These are phyloP conservation scores for Trichoderma endophyticum DNA, from an alignment of 2,329 filamentous ascomycete species.

Conservation along the genomic window DNA sequence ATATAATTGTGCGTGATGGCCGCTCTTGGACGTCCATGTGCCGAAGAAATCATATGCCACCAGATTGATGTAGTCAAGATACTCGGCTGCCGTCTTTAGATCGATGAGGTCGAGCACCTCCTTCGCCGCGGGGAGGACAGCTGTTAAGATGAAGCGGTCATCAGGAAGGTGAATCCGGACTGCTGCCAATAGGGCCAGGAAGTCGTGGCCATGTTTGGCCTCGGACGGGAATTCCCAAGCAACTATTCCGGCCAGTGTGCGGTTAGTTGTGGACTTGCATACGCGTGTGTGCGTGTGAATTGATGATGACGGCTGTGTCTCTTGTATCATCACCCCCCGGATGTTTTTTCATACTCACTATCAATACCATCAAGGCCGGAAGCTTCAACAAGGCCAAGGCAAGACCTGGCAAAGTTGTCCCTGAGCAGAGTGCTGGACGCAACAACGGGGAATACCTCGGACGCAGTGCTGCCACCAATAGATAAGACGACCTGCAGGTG, in stretches of 20 bases:
- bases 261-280: neutral
- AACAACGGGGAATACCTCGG: slow-evolving; percentile 64
- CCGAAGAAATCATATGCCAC: slow-evolving; percentile 80
- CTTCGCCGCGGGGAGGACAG: slow-evolving; percentile 66
- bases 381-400: slow-evolving; percentile 63
- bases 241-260: slow-evolving; percentile 46
- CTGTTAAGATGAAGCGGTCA: slow-evolving; percentile 66
- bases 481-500: slow-evolving; percentile 75
- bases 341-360: slow-evolving; percentile 46
- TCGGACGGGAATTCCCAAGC: slow-evolving; percentile 76
- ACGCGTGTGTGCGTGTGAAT: neutral
- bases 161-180: slow-evolving; percentile 66
- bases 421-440: slow-evolving; percentile 58
- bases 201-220: slow-evolving; percentile 64
- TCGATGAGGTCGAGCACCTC: slow-evolving; percentile 68
- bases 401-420: slow-evolving; percentile 68
- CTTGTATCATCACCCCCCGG: neutral
- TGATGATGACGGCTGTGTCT: neutral
- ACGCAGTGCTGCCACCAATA: slow-evolving; percentile 66
- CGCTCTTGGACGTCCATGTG: slow-evolving; percentile 63
- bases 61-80: slow-evolving; percentile 73
- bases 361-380: slow-evolving; percentile 65
- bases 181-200: slow-evolving; percentile 63
- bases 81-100: slow-evolving; percentile 57
- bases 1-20: slow-evolving; percentile 75